Percentiles rank a stretch among this genome's conserved stretches.
Conservation (phyloP, 1,284 basidiomycete species). For the Chiua sp. region DNA sequence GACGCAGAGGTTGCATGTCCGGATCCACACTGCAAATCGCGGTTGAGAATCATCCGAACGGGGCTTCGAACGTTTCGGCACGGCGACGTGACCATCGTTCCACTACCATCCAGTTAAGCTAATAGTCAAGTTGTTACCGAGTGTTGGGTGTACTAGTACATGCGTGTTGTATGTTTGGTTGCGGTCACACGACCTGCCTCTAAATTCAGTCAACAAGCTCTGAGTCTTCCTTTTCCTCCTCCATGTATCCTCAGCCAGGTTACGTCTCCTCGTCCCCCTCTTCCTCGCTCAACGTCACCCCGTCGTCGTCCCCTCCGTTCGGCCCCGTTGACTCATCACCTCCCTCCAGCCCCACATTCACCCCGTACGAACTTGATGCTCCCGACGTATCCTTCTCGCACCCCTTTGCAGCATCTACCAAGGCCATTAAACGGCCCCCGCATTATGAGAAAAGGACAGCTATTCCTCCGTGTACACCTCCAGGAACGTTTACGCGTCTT, state of each 20-base stretch:
- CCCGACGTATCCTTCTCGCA: constrained; percentile 23
- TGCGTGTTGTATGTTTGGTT: too few relatives aligned
- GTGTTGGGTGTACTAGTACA: too few relatives aligned
- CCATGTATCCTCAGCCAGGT: constrained; percentile 13
- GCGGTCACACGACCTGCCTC: constrained; percentile 13
- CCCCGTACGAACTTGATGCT: constrained; percentile 21
- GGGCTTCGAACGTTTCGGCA: constrained; percentile 58
- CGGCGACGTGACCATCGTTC: constrained; percentile 56
- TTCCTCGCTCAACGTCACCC: constrained; percentile 25
- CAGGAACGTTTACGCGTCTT: constrained; percentile 14
- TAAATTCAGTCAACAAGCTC: neutral
- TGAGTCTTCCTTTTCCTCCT: neutral
- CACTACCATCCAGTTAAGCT: constrained; percentile 33
- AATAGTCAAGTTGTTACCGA: neutral
- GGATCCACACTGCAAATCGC: constrained; percentile 64
- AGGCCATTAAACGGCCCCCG: constrained; percentile 32
- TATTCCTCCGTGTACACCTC: constrained; percentile 30
- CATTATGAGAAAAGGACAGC: constrained; percentile 34
- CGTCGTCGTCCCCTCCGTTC: constrained; percentile 35
- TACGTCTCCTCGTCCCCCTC: constrained; percentile 4
- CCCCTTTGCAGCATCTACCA: constrained; percentile 38
- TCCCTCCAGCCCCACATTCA: constrained; percentile 28
- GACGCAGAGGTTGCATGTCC: constrained; percentile 69
- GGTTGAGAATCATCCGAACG: constrained; percentile 56
- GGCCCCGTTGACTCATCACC: constrained; percentile 38